A percentile compares a stretch with the other conserved stretches of the same genome.
phyloP scores from a whole-genome alignment of 306 rosid genomes.

The Glycine soja region DNA sequence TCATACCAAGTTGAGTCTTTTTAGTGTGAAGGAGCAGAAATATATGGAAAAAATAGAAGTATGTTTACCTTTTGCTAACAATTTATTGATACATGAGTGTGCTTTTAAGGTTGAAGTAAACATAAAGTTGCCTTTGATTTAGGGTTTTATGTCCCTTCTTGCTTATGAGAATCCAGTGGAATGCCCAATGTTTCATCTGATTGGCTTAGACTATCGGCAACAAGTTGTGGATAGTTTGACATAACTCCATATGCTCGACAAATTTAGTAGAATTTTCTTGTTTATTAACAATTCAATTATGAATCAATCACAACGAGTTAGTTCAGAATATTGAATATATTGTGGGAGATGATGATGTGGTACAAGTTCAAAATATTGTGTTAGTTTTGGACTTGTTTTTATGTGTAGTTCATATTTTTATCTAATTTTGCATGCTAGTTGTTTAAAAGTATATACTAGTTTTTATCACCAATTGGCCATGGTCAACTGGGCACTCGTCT shows the following conservation, averaged over 20 bases:
- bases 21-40: slow-evolving; percentile 63
- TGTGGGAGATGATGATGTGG: not conserved
- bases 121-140: slow-evolving; percentile 37
- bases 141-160: slow-evolving; percentile 89
- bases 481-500: not conserved
- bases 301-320: not conserved
- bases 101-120: slow-evolving; percentile 9
- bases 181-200: slow-evolving; percentile 85
- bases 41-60: slow-evolving; percentile 68
- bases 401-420: not conserved
- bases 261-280: too few relatives aligned
- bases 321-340: not conserved
- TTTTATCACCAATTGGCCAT: not conserved
- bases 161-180: slow-evolving; percentile 87
- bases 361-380: too few relatives aligned
- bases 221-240: slow-evolving; percentile 75
- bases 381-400: not conserved
- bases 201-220: slow-evolving; percentile 71
- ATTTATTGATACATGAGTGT: not conserved
- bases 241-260: too few relatives aligned
- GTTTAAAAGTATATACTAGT: not conserved
- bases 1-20: slow-evolving; percentile 71
- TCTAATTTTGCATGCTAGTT: not conserved
- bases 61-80: slow-evolving; percentile 29
- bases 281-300: not conserved